These are phyloP conservation scores for Trypanosoma lewisi DNA, from an alignment of 208 protist species.

Conservation along the genomic window DNA sequence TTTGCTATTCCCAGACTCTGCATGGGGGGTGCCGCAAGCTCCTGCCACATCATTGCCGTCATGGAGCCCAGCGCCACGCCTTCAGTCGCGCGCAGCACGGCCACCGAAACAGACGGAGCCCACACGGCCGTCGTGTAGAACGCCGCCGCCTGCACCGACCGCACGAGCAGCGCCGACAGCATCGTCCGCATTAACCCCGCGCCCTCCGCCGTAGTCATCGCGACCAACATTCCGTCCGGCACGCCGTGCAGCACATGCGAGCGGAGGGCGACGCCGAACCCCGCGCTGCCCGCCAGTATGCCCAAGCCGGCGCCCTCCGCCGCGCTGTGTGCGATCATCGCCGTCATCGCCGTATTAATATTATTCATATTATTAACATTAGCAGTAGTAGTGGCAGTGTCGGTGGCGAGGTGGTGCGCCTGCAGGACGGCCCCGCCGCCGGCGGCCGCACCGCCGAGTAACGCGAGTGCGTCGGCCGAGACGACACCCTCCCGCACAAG, in stretches of 20 bases:
- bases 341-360: neutral
- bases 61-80: slow-evolving; percentile 19
- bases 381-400: neutral
- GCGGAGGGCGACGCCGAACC: slow-evolving; percentile 4
- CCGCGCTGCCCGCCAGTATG: slow-evolving; percentile 10
- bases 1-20: neutral
- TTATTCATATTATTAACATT: too few species aligned
- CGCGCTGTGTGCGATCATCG: slow-evolving; percentile 18
- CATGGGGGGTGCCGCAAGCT: slow-evolving; percentile 1
- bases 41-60: slow-evolving; percentile 9
- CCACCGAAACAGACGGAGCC: slow-evolving; percentile 1
- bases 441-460: slow-evolving; percentile 10
- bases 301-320: slow-evolving; percentile 19
- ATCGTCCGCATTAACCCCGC: slow-evolving; percentile 3
- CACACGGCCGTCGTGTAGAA: slow-evolving; percentile 9
- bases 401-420: neutral
- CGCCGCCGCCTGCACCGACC: neutral
- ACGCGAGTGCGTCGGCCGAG: slow-evolving; percentile 1
- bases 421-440: slow-evolving; percentile 3
- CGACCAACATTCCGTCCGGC: slow-evolving; percentile 19
- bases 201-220: slow-evolving; percentile 2
- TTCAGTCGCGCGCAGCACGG: neutral
- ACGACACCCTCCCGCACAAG: neutral
- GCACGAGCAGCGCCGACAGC: neutral
- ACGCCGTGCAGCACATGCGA: slow-evolving; percentile 20